Base-by-base conservation (phyloP, 1,139 yeast genomes). In the Pneumocystis wakefieldiae region DNA sequence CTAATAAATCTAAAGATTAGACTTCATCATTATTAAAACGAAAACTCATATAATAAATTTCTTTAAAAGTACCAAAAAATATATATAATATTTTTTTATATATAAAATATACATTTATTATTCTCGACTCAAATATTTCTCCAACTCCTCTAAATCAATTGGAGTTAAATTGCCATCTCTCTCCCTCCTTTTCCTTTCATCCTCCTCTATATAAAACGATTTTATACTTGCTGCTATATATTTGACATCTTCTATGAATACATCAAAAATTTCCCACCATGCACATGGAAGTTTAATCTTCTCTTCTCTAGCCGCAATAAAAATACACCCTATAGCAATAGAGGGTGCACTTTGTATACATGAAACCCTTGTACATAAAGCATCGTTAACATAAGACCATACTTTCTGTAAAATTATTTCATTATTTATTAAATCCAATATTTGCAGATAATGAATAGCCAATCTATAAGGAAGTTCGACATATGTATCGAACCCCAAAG, bases 181-280 rank as follows among this genome's bases (percentile, higher is more conserved):
- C 29, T 41, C 53, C 10, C 19, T 8, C 10, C 28, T 24, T 14
- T 48, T 48, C 55, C 55, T 14, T 24, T 19, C 55, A 4, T 8
- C 29, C 3, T 48, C 55, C n/a, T 48, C 32, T 24, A 48, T 24
- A 48, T 48, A 48, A 24, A 48, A 48, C 6, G 32, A 48, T 10
- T 29, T 28, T 4, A 57, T 12, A 37, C 59, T 8, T 12, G 38
- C 38, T 12, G 38, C 59, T 12, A 39, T 29, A 37, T 39, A 37
- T 15, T 17, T 15, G 2, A 57, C 24, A 8, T 57, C 59, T 17
- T 57, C 59, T 12, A 24, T 5, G 2, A 10, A 12, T 24, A 57
- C 38, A 57, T 57, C 59, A 29, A 57, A 57, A 10, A 57, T 17
- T 14, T 57, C 38, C 59, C 59, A 57, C 59, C 59, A 57, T 17